Percentiles rank a stretch among this genome's conserved stretches.
These are phyloP conservation scores for Pulveroboletus sp. DNA, from an alignment of 768 basidiomycete genomes.

Conservation along the genomic window DNA sequence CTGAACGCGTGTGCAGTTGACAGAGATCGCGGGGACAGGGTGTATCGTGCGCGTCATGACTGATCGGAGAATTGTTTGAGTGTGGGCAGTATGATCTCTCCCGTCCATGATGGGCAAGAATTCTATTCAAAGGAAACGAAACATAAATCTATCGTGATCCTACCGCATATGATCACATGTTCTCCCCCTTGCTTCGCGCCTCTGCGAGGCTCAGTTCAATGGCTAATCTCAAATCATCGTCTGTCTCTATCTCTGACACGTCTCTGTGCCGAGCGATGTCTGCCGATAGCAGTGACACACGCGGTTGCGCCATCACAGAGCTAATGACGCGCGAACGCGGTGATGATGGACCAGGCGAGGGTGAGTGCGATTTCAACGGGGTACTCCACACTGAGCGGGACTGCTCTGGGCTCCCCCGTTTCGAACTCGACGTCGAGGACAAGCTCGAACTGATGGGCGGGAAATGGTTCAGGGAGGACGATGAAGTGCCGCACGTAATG, in stretches of 20 bases:
- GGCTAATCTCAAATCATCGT: constrained; percentile 61
- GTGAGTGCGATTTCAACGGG: constrained; percentile 28
- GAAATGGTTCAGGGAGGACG: too few species aligned
- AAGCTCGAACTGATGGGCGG: too few species aligned
- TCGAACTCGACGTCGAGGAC: too few species aligned
- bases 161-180: constrained; percentile 5
- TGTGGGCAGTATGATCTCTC: not conserved
- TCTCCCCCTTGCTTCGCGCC: constrained; percentile 12
- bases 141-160: not conserved
- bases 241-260: constrained; percentile 35
- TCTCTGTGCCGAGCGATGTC: constrained; percentile 9
- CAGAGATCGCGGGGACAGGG: constrained; percentile 89
- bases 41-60: constrained; percentile 90
- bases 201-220: constrained; percentile 72
- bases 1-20: constrained; percentile 51
- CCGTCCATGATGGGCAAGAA: not conserved
- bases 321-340: constrained; percentile 13
- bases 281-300: constrained; percentile 11
- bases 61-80: constrained; percentile 55
- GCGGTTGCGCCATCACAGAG: constrained; percentile 6
- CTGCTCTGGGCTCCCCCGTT: constrained; percentile 14
- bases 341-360: constrained; percentile 15
- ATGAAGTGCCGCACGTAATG: constrained; percentile 11
- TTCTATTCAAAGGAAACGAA: not conserved
- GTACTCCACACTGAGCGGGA: constrained; percentile 38